Evolutionary conservation across 202 grass and related monocot species (phyloP).

Genomic region (Setaria italica): DNA sequence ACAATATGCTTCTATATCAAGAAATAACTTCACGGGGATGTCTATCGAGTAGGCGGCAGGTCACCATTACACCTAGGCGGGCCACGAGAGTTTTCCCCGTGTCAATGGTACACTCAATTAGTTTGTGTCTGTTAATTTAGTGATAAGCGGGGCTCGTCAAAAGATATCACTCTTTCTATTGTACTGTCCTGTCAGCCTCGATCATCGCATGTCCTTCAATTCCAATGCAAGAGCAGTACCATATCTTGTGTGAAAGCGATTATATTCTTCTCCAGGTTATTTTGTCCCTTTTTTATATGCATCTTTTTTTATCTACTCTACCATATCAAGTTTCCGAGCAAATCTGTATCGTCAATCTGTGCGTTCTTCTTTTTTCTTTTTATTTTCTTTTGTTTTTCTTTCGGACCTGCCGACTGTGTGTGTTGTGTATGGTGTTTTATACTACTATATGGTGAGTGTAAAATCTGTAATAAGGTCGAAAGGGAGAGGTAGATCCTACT

Average conservation of each 20-base stretch:
- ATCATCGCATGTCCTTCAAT: neutral
- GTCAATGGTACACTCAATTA: neutral
- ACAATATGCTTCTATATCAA: conserved; percentile 19
- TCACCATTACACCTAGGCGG: neutral
- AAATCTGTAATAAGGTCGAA: neutral
- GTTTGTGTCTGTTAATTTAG: conserved; percentile 6
- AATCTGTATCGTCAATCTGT: no score
- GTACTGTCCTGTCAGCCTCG: neutral
- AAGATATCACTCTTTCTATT: conserved; percentile 22
- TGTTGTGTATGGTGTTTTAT: no score
- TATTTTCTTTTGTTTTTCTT: no score
- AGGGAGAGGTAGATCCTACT: neutral
- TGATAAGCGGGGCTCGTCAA: neutral
- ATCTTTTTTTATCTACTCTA: no score
- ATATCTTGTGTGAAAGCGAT: conserved; percentile 32
- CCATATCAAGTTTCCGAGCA: no score
- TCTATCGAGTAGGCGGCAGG: conserved; percentile 40
- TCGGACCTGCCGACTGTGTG: no score
- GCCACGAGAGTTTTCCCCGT: neutral
- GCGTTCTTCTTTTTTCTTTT: no score
- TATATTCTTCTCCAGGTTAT: no score
- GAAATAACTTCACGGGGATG: conserved; percentile 34
- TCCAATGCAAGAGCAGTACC: neutral
- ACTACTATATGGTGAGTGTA: neutral
- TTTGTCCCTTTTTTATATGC: no score